Base-by-base conservation (phyloP, 768 basidiomycete species). In the Termitomyces sp. region DNA sequence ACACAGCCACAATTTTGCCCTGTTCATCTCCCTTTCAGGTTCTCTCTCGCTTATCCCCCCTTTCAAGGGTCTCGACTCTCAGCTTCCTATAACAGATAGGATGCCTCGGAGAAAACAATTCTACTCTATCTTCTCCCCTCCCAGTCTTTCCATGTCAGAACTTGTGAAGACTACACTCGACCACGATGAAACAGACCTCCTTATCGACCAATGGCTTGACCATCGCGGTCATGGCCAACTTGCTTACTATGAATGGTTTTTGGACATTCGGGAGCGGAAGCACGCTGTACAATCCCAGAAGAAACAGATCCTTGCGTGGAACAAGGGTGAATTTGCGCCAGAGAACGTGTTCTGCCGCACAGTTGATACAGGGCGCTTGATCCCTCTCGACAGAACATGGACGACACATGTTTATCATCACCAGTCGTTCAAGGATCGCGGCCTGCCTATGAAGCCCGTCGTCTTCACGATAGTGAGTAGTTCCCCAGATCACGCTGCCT, bases 161-260 rank as follows among this genome's bases (percentile, higher is more conserved):
- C 87, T 91, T 49, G 83, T 90, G 54, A 85, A 86, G 73, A 90
- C 88, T 42, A 88, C 87, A 5, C 79, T 91, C 56, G 86, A 88
- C 72, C 84, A 88, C 74, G 85, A 88, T 63, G 80, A 85, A 18
- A 89, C 88, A 1, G 87, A 89, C 74, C 79, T 84, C 74, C 84
- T 91, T 64, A 90, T 91, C 73, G 87, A 91, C 78, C 88, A 86
- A 69, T 91, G 89, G 89, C 85, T 91, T 45, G 87, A 90, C 67
- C 87, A 89, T 67, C 82, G 83, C 65, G 76, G 75, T 44, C 69
- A 68, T 52, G 76, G 74, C 12, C 84, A 87, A 61, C 86, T 89
- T 74, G 80, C 84, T 46, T 90, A 90, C 68, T 82, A 83, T 70
- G 87, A 89, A 54, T 91, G 89, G 89, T 91, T 91, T 64, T 78